Evolutionary conservation across 2,329 filamentous ascomycete species (phyloP).

Genomic region (Claviceps humidiphila): DNA sequence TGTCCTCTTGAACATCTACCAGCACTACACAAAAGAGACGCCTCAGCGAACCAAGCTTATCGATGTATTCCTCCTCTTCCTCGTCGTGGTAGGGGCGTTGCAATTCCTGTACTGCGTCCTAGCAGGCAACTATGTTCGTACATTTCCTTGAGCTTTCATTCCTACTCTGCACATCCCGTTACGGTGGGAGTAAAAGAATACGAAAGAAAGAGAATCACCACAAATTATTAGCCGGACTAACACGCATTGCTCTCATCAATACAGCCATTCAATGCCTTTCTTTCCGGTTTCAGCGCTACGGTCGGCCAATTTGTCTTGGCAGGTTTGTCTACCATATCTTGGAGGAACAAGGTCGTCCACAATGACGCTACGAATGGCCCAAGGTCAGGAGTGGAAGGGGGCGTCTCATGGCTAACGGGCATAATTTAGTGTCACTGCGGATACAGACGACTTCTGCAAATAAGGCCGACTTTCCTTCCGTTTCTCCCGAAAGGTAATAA

Average conservation of each 20-base stretch:
- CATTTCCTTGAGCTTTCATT: not conserved
- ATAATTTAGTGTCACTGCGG: conserved; percentile 48
- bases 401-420: not conserved
- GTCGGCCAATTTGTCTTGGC: conserved; percentile 97
- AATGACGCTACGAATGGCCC: no score
- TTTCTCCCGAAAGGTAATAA: conserved; percentile 67
- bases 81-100: conserved; percentile 72
- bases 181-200: no score
- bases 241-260: not conserved
- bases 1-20: conserved; percentile 57
- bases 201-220: not conserved
- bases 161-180: no score
- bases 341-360: not conserved
- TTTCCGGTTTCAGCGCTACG: conserved; percentile 85
- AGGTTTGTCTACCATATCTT: conserved; percentile 36
- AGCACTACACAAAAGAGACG: conserved; percentile 67
- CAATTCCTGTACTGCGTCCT: conserved; percentile 91
- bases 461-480: conserved; percentile 59
- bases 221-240: conserved; percentile 8
- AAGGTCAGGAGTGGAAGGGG: no score
- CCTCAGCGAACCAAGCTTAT: conserved; percentile 85
- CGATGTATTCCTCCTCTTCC: conserved; percentile 79
- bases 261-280: conserved; percentile 96
- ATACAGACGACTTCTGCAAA: conserved; percentile 86
- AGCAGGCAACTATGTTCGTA: conserved; percentile 83